A percentile compares a stretch with the other conserved stretches of the same genome.
Evolutionary conservation across 2,329 filamentous ascomycete species (phyloP).

Genomic region (Alternaria solani): DNA sequence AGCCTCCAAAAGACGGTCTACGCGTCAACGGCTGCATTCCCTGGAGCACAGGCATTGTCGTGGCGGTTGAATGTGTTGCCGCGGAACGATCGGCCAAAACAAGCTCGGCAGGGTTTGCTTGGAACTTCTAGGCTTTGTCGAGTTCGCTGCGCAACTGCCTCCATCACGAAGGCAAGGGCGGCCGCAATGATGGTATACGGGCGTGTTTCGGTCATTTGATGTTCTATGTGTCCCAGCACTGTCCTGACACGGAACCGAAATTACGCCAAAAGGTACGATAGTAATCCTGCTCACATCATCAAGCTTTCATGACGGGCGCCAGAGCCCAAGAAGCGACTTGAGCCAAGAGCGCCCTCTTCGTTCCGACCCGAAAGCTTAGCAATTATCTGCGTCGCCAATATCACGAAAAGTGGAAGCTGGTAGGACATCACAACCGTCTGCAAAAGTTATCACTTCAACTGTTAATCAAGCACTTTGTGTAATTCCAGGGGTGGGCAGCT

Average conservation of each 20-base stretch:
- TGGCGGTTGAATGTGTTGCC: slow-evolving; percentile 1
- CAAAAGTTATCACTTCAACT: not conserved
- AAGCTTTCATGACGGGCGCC: not conserved
- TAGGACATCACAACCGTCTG: not conserved
- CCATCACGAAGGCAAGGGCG: not conserved
- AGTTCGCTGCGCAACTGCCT: not conserved
- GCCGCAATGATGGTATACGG: not conserved
- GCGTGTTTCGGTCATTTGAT: not conserved
- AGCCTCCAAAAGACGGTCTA: slow-evolving; percentile 2
- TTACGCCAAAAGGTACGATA: not conserved
- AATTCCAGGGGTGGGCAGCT: not conserved
- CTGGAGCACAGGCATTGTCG: not conserved
- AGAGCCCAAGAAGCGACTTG: not conserved
- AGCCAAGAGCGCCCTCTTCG: not conserved
- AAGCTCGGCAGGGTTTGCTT: not conserved
- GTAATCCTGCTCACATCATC: not conserved
- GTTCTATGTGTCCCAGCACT: not conserved
- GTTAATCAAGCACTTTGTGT: not conserved
- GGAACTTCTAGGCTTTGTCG: not conserved
- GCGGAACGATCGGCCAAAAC: not conserved
- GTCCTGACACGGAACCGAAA: not conserved
- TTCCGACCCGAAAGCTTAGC: slow-evolving; percentile 4
- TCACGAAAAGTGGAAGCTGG: not conserved
- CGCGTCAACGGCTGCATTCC: not conserved
- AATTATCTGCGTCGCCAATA: not conserved